These are phyloP conservation scores for Pyrenophora tritici-repentis DNA, from an alignment of 2,329 filamentous ascomycete genomes.

Conservation along the genomic window DNA sequence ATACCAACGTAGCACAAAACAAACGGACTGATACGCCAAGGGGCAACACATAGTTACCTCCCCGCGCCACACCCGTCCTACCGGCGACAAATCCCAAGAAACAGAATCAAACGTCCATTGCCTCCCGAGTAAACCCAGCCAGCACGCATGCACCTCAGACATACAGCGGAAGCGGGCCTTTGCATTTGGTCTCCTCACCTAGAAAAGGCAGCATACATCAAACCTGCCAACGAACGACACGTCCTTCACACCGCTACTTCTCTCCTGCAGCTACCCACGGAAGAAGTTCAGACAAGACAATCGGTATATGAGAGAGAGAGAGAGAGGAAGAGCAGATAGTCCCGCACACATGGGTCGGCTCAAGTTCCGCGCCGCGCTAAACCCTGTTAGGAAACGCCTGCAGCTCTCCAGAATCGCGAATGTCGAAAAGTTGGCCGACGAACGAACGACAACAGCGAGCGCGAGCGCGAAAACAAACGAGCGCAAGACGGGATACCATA, in stretches of 20 bases:
- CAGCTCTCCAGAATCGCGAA: conserved; percentile 4
- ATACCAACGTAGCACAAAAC: conserved; percentile 3
- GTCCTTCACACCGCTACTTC: no score
- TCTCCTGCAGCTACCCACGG: no score
- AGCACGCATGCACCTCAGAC: not conserved
- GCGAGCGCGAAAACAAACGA: not conserved
- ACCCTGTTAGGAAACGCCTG: conserved; percentile 15
- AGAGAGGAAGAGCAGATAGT: conserved; percentile 8
- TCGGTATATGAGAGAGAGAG: not conserved
- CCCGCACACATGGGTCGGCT: conserved; percentile 17
- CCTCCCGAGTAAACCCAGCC: conserved; percentile 1
- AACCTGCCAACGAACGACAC: not conserved
- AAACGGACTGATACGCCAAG: conserved; percentile 12
- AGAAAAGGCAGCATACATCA: not conserved
- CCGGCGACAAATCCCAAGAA: not conserved
- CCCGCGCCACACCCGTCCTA: conserved; percentile 1
- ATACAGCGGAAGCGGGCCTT: not conserved
- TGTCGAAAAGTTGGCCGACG: conserved; percentile 17
- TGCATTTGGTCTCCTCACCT: not conserved
- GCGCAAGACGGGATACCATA: no score
- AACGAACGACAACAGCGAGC: not conserved
- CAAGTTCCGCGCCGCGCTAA: conserved; percentile 9
- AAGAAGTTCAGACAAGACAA: not conserved
- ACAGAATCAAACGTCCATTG: not conserved
- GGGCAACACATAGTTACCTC: not conserved